These are phyloP conservation scores for Hortiboletus campestris DNA, from an alignment of 768 basidiomycete species.

Conservation along the genomic window DNA sequence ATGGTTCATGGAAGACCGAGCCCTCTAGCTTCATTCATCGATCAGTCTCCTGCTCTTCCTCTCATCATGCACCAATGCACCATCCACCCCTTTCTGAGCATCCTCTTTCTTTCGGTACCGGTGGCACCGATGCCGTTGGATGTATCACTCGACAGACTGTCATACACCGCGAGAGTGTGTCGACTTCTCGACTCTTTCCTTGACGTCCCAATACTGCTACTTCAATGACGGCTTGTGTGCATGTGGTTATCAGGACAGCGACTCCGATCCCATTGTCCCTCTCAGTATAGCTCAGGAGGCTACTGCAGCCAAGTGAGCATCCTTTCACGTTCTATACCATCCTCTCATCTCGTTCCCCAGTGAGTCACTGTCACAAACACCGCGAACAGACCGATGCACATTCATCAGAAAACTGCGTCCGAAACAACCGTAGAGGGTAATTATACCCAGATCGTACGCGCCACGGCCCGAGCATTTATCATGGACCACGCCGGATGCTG, in stretches of 20 bases:
- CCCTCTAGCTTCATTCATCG: background rate
- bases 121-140: conserved; percentile 34
- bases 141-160: conserved; percentile 40
- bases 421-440: too few species aligned
- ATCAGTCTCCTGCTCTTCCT: background rate
- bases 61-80: conserved; percentile 14
- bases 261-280: conserved; percentile 56
- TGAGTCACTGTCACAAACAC: conserved; percentile 57
- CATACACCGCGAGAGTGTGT: conserved; percentile 51
- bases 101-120: conserved; percentile 38
- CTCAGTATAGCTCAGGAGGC: conserved; percentile 46
- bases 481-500: too few species aligned
- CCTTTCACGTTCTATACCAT: background rate
- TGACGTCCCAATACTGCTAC: conserved; percentile 31
- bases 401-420: too few species aligned
- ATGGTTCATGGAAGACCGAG: background rate
- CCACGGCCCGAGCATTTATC: too few species aligned
- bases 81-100: conserved; percentile 38
- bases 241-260: conserved; percentile 52
- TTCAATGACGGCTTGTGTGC: conserved; percentile 58
- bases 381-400: conserved; percentile 35
- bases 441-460: too few species aligned
- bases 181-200: background rate
- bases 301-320: conserved; percentile 59
- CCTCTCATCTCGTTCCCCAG: conserved; percentile 32